These are phyloP conservation scores for Halteria grandinella DNA, from an alignment of 73 alveolate genomes.

Conservation along the genomic window DNA sequence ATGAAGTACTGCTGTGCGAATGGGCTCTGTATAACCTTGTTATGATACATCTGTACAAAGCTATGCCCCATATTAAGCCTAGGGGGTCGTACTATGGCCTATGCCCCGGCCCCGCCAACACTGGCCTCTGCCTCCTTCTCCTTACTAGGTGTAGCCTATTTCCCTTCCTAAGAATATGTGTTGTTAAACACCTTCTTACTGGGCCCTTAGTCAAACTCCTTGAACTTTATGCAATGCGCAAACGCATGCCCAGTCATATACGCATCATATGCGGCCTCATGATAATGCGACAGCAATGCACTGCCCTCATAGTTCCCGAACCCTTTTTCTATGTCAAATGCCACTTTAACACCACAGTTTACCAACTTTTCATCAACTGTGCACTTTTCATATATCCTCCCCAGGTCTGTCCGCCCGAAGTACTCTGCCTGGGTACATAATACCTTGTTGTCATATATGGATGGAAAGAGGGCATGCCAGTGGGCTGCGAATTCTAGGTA, in stretches of 20 bases:
- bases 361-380: neutral
- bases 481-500: conserved; percentile 69
- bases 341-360: neutral
- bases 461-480: conserved; percentile 58
- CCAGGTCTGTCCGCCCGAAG: conserved; percentile 50
- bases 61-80: neutral
- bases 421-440: neutral
- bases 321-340: conserved; percentile 8
- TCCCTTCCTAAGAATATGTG: neutral
- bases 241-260: conserved; percentile 88
- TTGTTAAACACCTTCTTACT: too few relatives aligned
- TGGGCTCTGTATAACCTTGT: conserved; percentile 26
- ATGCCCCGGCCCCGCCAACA: neutral
- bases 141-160: neutral
- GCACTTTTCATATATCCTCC: conserved; percentile 27
- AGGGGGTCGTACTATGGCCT: conserved; percentile 8
- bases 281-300: conserved; percentile 27
- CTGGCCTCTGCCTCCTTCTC: neutral
- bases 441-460: conserved; percentile 50
- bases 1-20: conserved; percentile 18
- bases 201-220: neutral
- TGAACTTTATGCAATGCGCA: neutral
- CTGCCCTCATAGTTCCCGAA: conserved; percentile 1
- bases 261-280: conserved; percentile 85
- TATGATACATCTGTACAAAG: neutral